A percentile compares a stretch with the other conserved stretches of the same genome.
phyloP scores from a whole-genome alignment of 129 eudicot species.

The Flaveria ramosissima region DNA sequence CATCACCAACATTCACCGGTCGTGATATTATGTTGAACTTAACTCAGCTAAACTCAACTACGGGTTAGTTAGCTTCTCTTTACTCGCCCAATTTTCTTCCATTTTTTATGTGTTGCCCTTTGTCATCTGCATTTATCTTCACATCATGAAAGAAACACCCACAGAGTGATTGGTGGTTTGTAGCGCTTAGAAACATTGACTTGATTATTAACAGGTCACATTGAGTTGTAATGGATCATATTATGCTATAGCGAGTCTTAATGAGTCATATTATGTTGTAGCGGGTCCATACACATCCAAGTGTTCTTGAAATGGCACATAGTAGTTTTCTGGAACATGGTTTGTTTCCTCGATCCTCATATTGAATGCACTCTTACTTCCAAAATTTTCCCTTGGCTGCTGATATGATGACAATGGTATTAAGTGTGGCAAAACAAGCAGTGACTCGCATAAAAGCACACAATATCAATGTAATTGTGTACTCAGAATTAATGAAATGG shows the following conservation, averaged over 20 bases:
- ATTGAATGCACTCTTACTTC: too few species aligned
- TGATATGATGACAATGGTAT: too few species aligned
- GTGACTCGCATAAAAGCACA: neutral
- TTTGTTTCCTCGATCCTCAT: too few species aligned
- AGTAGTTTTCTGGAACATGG: neutral
- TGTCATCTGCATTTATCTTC: conserved; percentile 6
- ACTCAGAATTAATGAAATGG: neutral
- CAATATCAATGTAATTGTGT: neutral
- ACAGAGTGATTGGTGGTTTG: conserved; percentile 6
- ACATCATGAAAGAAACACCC: conserved; percentile 12
- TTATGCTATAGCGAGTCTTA: neutral
- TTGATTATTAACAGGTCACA: neutral
- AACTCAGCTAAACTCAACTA: neutral
- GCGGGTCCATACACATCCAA: neutral
- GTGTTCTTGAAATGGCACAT: neutral
- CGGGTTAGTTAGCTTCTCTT: conserved; percentile 17
- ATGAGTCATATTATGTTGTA: too few species aligned
- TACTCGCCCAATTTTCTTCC: neutral
- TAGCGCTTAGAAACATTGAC: neutral
- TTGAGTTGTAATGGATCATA: neutral
- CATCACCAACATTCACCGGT: conserved; percentile 76
- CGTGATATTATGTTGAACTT: conserved; percentile 32
- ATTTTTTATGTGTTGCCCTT: neutral
- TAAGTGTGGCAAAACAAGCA: too few species aligned
- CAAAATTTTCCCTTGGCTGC: too few species aligned